Conservation (phyloP, 1,284 basidiomycete genomes). For the Tremellales sp. region DNA sequence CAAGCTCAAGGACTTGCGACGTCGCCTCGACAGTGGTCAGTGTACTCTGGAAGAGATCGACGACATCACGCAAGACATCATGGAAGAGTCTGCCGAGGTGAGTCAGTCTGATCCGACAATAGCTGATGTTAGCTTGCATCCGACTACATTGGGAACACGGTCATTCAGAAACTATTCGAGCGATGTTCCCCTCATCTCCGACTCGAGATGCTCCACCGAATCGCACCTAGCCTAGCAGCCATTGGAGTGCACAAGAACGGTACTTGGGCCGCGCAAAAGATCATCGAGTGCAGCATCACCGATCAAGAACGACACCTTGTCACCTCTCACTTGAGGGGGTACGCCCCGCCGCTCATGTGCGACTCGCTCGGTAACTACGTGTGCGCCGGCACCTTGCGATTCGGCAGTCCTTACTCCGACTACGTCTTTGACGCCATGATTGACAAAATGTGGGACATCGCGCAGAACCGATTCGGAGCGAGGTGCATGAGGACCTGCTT, state of each 20-base stretch:
- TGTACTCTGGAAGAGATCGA: conserved; percentile 86
- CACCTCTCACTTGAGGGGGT: conserved; percentile 80
- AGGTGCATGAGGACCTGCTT: conserved; percentile 96
- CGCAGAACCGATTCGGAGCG: conserved; percentile 88
- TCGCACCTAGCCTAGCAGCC: conserved; percentile 90
- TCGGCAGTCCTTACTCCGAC: conserved; percentile 80
- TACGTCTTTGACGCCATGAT: conserved; percentile 98
- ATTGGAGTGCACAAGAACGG: conserved; percentile 99
- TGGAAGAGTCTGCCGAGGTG: conserved; percentile 61
- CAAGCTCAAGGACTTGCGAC: conserved; percentile 87
- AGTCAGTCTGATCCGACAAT: conserved; percentile 54
- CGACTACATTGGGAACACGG: conserved; percentile 98
- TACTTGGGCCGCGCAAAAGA: conserved; percentile 99
- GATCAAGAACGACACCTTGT: conserved; percentile 83
- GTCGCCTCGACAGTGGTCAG: conserved; percentile 75
- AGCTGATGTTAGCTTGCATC: conserved; percentile 67
- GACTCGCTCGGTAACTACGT: conserved; percentile 99
- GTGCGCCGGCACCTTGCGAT: conserved; percentile 76
- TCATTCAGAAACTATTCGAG: conserved; percentile 95
- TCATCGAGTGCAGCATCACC: conserved; percentile 90
- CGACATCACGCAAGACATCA: conserved; percentile 77
- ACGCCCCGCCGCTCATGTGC: conserved; percentile 86
- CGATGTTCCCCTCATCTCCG: conserved; percentile 73
- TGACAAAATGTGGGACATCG: conserved; percentile 96
- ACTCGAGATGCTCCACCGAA: conserved; percentile 85